Base-by-base conservation (phyloP, 768 basidiomycete genomes). In the Lactarius vividus region DNA sequence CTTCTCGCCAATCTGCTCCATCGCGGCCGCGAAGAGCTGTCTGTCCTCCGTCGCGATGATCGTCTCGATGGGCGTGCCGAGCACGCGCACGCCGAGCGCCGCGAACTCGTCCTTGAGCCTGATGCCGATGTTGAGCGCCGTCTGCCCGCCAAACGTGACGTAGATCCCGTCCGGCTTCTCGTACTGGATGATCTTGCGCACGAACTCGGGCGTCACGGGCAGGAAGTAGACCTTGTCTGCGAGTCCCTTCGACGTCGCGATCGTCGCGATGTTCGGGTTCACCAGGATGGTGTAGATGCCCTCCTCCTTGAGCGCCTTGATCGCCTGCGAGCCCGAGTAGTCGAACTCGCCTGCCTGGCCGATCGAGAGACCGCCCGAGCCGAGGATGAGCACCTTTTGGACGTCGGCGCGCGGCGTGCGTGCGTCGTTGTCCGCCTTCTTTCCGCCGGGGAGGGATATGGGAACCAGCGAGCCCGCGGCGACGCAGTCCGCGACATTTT, bases 171-270 rank as follows among this genome's bases (percentile, higher is more conserved):
- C 96, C 1, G 97, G 97, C 75, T 94, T 92, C 83, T 99, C 97
- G 79, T 92, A 97, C 78, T 94, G 90, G 83, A 99, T 97, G 79
- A 99, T 90, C 80, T 96, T 97, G 75, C 91, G 89, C 64, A 98
- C 95, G 72, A 97, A 98, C 68, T 99, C 97, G 67, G 95, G 93
- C 15, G 93, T 98, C 63, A 98, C 97, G 55, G 97, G 97, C 11
- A 99, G 84, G 85, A 98, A 99, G 82, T 98, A 99, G 57, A 99
- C 96, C 77, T 98, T 98, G 82, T 99, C 97, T 28, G 97, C 97
- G 59, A 99, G 86, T 67, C 97, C 96, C 72, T 95, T 95, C 57
- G 94, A 96, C 1, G 95, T 97, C 54, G 95, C 95, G 71, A 98
- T 99, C 44, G 97, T 99, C 26, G 97, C 97, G 71, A 99, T 99